Conservation (phyloP, 2,329 filamentous ascomycete species). For the Coccinonectria pachysandricola region DNA sequence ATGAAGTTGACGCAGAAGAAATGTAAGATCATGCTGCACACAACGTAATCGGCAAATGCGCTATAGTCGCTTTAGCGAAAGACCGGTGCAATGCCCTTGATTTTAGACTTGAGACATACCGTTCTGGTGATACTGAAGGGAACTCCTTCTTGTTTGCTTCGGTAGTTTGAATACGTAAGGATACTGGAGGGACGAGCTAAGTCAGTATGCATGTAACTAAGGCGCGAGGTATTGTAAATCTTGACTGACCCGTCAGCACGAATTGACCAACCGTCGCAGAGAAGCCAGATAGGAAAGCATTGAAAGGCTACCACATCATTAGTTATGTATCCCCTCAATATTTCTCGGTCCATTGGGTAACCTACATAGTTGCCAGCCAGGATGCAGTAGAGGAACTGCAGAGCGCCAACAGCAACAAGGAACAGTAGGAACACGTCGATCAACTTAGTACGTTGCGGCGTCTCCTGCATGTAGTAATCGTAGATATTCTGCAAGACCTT, state of each 20-base stretch:
- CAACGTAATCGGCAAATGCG: constrained; percentile 92
- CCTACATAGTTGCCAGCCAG: constrained; percentile 89
- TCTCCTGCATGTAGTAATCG: constrained; percentile 68
- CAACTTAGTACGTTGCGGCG: constrained; percentile 83
- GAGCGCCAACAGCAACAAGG: constrained; percentile 69
- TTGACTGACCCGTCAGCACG: constrained; percentile 78
- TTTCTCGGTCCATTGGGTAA: constrained; percentile 11
- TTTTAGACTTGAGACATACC: constrained; percentile 47
- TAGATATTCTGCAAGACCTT: constrained; percentile 61
- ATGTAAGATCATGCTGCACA: constrained; percentile 90
- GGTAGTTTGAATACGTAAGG: constrained; percentile 85
- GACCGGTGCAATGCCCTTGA: too few species aligned
- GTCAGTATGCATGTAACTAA: neutral
- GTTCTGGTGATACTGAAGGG: constrained; percentile 65
- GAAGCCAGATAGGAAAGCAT: constrained; percentile 95
- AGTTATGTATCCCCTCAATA: constrained; percentile 4
- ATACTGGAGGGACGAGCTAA: constrained; percentile 35
- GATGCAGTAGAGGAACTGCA: constrained; percentile 91
- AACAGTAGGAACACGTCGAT: constrained; percentile 88
- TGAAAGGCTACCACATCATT: constrained; percentile 67
- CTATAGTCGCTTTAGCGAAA: too few species aligned
- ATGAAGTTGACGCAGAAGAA: constrained; percentile 99
- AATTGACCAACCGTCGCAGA: constrained; percentile 93
- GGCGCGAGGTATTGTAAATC: too few species aligned
- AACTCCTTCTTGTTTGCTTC: constrained; percentile 72